Base-by-base conservation (phyloP, 106 monocot species). In the Allium cepa region DNA sequence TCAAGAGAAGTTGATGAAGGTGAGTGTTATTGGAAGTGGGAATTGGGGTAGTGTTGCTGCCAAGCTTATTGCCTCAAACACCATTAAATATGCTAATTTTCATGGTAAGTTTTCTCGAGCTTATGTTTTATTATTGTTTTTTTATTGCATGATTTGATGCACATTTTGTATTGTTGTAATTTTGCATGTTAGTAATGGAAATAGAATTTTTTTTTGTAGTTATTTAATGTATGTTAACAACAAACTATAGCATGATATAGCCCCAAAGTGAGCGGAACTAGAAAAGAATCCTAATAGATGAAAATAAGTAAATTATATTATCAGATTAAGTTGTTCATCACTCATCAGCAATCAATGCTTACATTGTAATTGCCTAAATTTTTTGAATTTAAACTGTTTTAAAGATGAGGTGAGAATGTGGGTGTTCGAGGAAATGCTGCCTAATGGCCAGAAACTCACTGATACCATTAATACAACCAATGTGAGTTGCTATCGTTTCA, bases 391-490 rank as follows among this genome's bases (percentile, higher is more conserved):
- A 22, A 22, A 22, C 22, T 22, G 22, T 22, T 22, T 15, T 15
- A 47, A 76, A 88, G 90, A 90, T 84, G 94, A 94, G 77, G 90
- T 94, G 16, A 83, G 86, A 77, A 90, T 94, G 90, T 94, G 94
- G 94, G 90, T 94, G 58, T 83, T 79, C 62, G 94, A 94, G 71
- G 94, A 94, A 74, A 78, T 63, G 1, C 79, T 94, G 8, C 81
- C 84, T 7, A 70, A 52, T 55, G 94, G 94, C 12, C 78, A 83
- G 57, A 90, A 90, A 53, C 87, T 90, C 10, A 85, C 82, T 15
- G 80, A 84, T 8, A 63, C 68, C 49, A 94, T 94, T 70, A 94
- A 94, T 53, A 18, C 65, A 75, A 77, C 67, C 49, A 84, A 94
- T 73, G 94, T 94, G 80, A 81, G 75, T 70, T 26, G n/a, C 26